Base-by-base conservation (phyloP, 176 grass and related monocot species). In the Oryza longistaminata region DNA sequence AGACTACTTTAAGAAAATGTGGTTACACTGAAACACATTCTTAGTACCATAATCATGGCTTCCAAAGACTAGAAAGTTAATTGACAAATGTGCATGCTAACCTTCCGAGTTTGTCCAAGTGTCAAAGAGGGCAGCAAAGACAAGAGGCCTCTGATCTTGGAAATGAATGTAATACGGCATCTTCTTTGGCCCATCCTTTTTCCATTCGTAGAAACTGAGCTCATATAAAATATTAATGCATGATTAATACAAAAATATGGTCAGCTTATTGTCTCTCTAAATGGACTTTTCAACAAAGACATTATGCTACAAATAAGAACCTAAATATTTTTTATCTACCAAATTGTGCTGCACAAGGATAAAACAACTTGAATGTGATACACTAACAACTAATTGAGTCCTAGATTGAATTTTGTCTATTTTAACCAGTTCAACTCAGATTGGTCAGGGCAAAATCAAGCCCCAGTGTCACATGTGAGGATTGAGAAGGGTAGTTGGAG, bases 171-270 rank as follows among this genome's bases (percentile, higher is more conserved):
- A 95, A 50, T 95, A 95, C 19, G 95, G 95, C 67, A 93, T 89
- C 29, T 90, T 98, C 73, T 79, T 98, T 43, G 93, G 92, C 64
- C 93, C 95, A 88, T 98, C 77, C 68, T 98, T 98, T 86, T 93
- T 93, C 95, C 95, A 98, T 81, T 98, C 95, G 77, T 93, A 98
- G 68, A 95, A 98, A 82, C 95, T 98, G 74, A 80, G 85, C 3
- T 16, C 17, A 70, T 88, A 60, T 33, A 25, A 60, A 78, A 75
- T 9, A 25, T 21, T 9, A 64, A 81, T 52, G 31, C 40, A 53
- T 76, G 64, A 67, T 68, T 42, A 82, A 75, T 67, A 86, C 24
- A 86, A 81, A 37, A 80, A 76, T 66, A 12, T 25, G 66, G 6
- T 86, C 24, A 66, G 31, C 21, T 64, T 9, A 22, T 2, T 50